phyloP scores from a whole-genome alignment of 495 filamentous ascomycete species.

The Acidomyces sp. region DNA sequence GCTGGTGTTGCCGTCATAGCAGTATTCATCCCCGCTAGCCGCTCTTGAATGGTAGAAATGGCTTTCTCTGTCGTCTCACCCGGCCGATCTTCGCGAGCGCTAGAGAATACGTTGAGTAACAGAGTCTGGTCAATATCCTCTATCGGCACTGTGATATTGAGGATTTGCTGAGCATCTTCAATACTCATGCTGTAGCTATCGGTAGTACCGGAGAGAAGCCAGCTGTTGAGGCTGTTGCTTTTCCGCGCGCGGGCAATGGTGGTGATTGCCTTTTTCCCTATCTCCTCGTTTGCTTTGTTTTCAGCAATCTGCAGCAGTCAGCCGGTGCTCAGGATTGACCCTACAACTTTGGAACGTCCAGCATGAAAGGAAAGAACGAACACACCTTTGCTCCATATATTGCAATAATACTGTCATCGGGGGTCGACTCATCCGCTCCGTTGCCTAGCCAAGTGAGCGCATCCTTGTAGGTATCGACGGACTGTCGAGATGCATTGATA shows the following conservation, averaged over 20 bases:
- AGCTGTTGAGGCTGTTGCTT: conserved; percentile 40
- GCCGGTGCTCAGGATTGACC: not conserved
- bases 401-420: conserved; percentile 48
- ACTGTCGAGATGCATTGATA: conserved; percentile 42
- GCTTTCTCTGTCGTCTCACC: conserved; percentile 16
- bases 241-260: conserved; percentile 45
- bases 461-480: conserved; percentile 50
- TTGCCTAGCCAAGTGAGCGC: conserved; percentile 41
- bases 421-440: conserved; percentile 36
- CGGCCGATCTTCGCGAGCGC: conserved; percentile 8
- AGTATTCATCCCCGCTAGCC: not conserved
- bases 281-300: conserved; percentile 34
- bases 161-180: conserved; percentile 14
- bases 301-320: conserved; percentile 30
- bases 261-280: conserved; percentile 41
- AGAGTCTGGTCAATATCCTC: conserved; percentile 29
- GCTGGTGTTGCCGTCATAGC: not conserved
- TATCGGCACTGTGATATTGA: conserved; percentile 11
- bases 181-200: conserved; percentile 23
- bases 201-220: conserved; percentile 42
- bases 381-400: conserved; percentile 46
- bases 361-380: not conserved
- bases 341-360: not conserved
- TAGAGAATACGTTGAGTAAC: conserved; percentile 1
- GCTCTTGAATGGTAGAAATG: conserved; percentile 11